phyloP scores from a whole-genome alignment of 2,329 filamentous ascomycete genomes.

The Fonsecaea pugnacius region DNA sequence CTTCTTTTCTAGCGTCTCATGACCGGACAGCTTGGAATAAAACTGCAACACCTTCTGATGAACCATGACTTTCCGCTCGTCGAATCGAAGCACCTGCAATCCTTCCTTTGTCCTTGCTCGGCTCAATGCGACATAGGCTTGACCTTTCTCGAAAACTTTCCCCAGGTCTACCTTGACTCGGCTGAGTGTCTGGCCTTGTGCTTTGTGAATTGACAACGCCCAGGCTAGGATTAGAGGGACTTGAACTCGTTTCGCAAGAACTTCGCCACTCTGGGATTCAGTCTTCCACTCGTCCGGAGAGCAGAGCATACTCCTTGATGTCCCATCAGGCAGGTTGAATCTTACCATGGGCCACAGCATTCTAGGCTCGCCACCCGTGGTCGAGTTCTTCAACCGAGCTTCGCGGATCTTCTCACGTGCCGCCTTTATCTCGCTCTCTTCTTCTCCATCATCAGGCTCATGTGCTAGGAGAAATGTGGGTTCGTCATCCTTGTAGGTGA shows the following conservation, averaged over 20 bases:
- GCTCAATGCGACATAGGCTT: constrained; percentile 95
- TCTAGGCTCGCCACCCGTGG: constrained; percentile 54
- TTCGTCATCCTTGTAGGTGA: constrained; percentile 62
- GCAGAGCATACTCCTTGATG: constrained; percentile 75
- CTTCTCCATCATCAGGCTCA: constrained; percentile 53
- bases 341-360: constrained; percentile 79
- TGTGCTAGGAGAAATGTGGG: constrained; percentile 53
- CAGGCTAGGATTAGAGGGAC: constrained; percentile 91
- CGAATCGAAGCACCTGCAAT: constrained; percentile 84
- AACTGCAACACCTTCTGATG: constrained; percentile 85
- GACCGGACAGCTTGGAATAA: constrained; percentile 79
- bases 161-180: constrained; percentile 93
- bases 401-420: constrained; percentile 62
- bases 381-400: constrained; percentile 52
- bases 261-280: constrained; percentile 90
- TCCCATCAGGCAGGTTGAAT: constrained; percentile 80
- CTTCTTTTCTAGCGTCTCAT: constrained; percentile 56
- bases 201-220: constrained; percentile 97
- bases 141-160: constrained; percentile 92
- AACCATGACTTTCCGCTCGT: constrained; percentile 89
- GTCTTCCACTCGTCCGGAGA: constrained; percentile 93
- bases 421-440: constrained; percentile 46
- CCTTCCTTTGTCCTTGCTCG: constrained; percentile 87
- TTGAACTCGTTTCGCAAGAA: constrained; percentile 83
- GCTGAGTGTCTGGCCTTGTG: constrained; percentile 91